Evolutionary conservation across 1,284 basidiomycete genomes (phyloP).

Genomic region (Pascua sp.): DNA sequence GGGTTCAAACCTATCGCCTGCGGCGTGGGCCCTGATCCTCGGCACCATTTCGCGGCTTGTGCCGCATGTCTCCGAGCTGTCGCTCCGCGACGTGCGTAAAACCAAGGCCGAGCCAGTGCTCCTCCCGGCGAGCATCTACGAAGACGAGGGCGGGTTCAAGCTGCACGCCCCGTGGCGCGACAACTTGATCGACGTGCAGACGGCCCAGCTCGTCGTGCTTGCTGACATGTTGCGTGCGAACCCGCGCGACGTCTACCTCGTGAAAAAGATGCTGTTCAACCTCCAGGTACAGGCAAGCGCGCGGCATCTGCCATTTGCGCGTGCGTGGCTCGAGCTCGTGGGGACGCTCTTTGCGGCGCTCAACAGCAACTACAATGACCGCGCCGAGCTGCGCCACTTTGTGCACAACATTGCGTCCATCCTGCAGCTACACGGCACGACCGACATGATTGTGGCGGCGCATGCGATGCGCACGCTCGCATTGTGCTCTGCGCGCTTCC

Average conservation of each 20-base stretch:
- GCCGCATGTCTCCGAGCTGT: conserved; percentile 65
- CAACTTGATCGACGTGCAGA: conserved; percentile 62
- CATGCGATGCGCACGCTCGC: conserved; percentile 65
- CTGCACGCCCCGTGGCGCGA: conserved; percentile 52
- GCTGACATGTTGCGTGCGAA: conserved; percentile 63
- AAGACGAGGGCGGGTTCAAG: conserved; percentile 54
- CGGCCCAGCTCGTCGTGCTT: conserved; percentile 69
- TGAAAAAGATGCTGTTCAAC: conserved; percentile 65
- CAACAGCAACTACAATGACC: conserved; percentile 70
- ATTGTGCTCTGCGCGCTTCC: conserved; percentile 72
- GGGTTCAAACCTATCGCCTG: too few species aligned
- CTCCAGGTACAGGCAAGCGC: conserved; percentile 50
- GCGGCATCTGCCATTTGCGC: conserved; percentile 52
- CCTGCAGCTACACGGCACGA: conserved; percentile 63
- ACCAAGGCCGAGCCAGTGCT: conserved; percentile 69
- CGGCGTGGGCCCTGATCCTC: conserved; percentile 56
- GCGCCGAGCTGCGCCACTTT: conserved; percentile 65
- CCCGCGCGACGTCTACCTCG: conserved; percentile 64
- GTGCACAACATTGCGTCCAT: conserved; percentile 68
- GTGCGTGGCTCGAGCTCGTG: conserved; percentile 68
- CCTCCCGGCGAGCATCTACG: conserved; percentile 57
- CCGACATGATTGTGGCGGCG: conserved; percentile 63
- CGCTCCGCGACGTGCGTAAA: conserved; percentile 67
- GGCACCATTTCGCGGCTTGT: conserved; percentile 61
- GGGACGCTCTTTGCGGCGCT: conserved; percentile 67